Evolutionary conservation across 169 alveolate species (phyloP), one percentile per base, ranked within the genome.

Genomic region (Eimeria praecox): DNA sequence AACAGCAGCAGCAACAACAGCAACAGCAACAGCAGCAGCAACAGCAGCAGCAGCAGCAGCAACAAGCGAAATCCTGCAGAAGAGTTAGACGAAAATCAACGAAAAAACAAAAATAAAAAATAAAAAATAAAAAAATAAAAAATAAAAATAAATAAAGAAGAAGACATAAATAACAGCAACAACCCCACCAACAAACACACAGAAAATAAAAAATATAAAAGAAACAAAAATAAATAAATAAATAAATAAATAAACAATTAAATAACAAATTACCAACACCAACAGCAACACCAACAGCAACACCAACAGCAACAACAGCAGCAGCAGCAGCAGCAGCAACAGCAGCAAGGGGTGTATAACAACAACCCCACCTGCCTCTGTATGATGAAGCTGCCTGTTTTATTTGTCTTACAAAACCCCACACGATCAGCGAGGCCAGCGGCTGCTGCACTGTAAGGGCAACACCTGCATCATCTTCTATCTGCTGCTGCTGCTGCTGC

Each of bases 371-470:
- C 88, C 88, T 77, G 56, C 88, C 88, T 10, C 88, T 33, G 35
- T 77, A 77, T 3, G 88, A 24, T 14, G 88, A 33, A 38, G 59
- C 10, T 5, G 62, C 6, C 6, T 46, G 24, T 6, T 35, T 2
- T 3, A 35, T 14, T 40, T 35, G 3, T 8, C 40, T 35, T 5
- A 38, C 22, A 9, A 77, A 42, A 30, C 88, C 88, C 16, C 2
- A 24, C 10, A 77, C 88, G 1, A 77, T 40, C 27, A 77, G 88
- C 6, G 88, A 77, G 16, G 88, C 88, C 4, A 38, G 30, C 62
- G 88, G 88, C 88, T 77, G 88, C 62, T 46, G 49, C 88, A 77
- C 64, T 16, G 62, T 77, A 4, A 77, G 62, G 27, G 35, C 42
- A 5, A 77, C 22, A 10, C 88, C 88, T 3, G 35, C 62, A 2